Conservation (phyloP, 148 eudicot species). For the Chenopodium berlandieri region DNA sequence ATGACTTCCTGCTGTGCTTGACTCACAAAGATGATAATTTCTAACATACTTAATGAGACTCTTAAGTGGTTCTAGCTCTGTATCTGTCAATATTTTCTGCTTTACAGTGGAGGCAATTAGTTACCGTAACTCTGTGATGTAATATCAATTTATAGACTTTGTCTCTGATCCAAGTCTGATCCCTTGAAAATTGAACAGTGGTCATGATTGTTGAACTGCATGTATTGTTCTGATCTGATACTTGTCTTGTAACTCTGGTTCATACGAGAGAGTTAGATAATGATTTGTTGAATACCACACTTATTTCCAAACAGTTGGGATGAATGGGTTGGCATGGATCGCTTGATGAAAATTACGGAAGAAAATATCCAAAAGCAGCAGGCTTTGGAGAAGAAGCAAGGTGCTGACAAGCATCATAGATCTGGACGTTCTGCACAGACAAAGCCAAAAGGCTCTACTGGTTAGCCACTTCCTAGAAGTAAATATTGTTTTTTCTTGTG, state of each 20-base stretch:
- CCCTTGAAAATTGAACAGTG: neutral
- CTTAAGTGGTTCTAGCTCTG: neutral
- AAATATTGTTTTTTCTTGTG: slow-evolving; percentile 4
- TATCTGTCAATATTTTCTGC: neutral
- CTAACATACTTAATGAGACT: neutral
- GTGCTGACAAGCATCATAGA: slow-evolving; percentile 67
- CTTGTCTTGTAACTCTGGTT: neutral
- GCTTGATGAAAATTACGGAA: slow-evolving; percentile 72
- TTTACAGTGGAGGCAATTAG: neutral
- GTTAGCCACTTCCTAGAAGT: slow-evolving; percentile 34
- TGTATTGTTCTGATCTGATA: neutral
- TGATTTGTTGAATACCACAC: slow-evolving; percentile 25
- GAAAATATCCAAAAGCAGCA: slow-evolving; percentile 86
- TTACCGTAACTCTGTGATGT: neutral
- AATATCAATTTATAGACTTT: neutral
- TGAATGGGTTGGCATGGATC: slow-evolving; percentile 94
- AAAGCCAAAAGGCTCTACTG: slow-evolving; percentile 74
- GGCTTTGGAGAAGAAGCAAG: slow-evolving; percentile 82
- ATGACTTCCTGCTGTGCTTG: neutral
- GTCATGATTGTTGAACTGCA: neutral
- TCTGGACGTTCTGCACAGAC: slow-evolving; percentile 70
- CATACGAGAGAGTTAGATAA: slow-evolving; percentile 10
- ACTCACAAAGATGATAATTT: neutral
- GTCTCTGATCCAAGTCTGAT: neutral
- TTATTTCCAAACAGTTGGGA: slow-evolving; percentile 85